phyloP scores from a whole-genome alignment of 176 grass and related monocot genomes.

The Aegilops sharonensis region DNA sequence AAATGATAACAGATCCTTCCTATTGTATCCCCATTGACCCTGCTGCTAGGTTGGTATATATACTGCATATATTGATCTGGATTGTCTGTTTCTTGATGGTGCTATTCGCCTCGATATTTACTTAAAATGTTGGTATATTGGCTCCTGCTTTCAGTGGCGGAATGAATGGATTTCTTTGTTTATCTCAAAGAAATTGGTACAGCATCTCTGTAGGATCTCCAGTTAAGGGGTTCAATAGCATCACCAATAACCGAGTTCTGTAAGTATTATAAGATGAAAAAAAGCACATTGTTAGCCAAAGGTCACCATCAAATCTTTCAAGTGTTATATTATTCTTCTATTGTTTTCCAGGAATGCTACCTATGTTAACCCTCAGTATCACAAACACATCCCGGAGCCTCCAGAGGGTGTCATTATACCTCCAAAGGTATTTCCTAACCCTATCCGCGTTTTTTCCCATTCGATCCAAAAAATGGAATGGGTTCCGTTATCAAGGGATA shows the following conservation, averaged over 20 bases:
- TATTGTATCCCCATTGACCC: conserved; percentile 68
- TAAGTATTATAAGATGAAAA: conserved; percentile 46
- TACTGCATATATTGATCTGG: conserved; percentile 29
- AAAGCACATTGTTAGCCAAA: conserved; percentile 21
- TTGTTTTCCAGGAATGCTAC: conserved; percentile 73
- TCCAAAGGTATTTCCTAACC: conserved; percentile 58
- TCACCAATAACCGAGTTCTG: conserved; percentile 81
- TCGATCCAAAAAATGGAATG: too few relatives aligned
- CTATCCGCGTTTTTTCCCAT: neutral
- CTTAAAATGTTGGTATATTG: conserved; percentile 29
- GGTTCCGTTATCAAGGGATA: too few relatives aligned
- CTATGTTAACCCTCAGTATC: conserved; percentile 76
- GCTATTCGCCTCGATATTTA: neutral
- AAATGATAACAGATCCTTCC: conserved; percentile 41
- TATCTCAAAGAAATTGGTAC: conserved; percentile 74
- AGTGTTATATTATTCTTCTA: conserved; percentile 17
- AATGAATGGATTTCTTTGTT: conserved; percentile 97
- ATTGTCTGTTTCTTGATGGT: conserved; percentile 18
- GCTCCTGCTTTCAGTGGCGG: conserved; percentile 48
- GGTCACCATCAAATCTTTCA: conserved; percentile 16
- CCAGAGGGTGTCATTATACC: conserved; percentile 79
- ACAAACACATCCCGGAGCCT: conserved; percentile 84
- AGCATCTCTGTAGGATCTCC: conserved; percentile 48
- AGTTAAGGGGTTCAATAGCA: conserved; percentile 72
- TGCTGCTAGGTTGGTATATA: conserved; percentile 62